phyloP scores from a whole-genome alignment of 1,284 basidiomycete genomes.

The Peniophora sp. region DNA sequence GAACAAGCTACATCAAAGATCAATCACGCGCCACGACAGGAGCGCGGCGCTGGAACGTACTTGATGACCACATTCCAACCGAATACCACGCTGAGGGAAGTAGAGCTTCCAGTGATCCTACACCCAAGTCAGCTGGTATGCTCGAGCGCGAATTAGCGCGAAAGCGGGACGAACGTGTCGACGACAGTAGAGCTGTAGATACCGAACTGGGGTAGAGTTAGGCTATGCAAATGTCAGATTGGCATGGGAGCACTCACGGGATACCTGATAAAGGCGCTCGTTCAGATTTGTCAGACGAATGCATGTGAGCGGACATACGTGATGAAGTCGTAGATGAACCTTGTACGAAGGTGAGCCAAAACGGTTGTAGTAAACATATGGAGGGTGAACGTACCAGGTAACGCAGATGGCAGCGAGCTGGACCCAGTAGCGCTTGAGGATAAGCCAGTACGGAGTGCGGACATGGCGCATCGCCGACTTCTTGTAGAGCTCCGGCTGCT shows the following conservation, averaged over 20 bases:
- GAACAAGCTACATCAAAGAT: conserved; percentile 46
- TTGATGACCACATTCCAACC: conserved; percentile 77
- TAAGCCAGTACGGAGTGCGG: conserved; percentile 70
- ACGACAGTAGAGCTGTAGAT: conserved; percentile 81
- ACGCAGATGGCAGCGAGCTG: conserved; percentile 62
- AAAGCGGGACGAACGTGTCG: conserved; percentile 35
- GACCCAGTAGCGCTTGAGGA: conserved; percentile 77
- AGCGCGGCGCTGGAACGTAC: conserved; percentile 27
- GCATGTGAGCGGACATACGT: conserved; percentile 34
- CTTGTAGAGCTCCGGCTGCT: conserved; percentile 67
- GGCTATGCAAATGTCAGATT: not conserved
- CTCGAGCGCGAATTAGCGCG: not conserved
- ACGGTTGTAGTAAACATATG: not conserved
- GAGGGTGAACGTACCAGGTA: conserved; percentile 43
- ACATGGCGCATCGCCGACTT: conserved; percentile 71
- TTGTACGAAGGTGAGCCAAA: conserved; percentile 19
- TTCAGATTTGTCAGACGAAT: not conserved
- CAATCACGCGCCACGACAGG: not conserved
- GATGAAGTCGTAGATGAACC: conserved; percentile 85
- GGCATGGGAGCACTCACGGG: conserved; percentile 33
- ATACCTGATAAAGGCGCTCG: conserved; percentile 30
- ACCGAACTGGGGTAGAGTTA: conserved; percentile 48
- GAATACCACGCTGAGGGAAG: conserved; percentile 51
- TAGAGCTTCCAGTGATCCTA: conserved; percentile 50
- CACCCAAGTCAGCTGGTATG: conserved; percentile 2